Base-by-base conservation (phyloP, 768 basidiomycete genomes). In the Bullera alba region DNA sequence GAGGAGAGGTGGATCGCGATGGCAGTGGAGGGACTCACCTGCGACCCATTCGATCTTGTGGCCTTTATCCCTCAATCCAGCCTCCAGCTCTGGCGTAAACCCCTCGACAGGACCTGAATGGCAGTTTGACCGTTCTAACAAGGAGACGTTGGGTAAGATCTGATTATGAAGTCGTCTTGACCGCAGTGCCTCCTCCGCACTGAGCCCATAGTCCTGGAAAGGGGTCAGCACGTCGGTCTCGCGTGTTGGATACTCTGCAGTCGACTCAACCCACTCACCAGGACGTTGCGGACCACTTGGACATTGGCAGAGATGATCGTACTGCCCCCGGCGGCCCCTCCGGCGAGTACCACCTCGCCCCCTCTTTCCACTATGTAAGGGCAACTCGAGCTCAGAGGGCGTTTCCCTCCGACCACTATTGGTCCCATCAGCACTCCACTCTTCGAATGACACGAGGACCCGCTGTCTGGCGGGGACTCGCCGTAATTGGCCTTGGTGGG, bases 281-380 rank as follows among this genome's bases (percentile, higher is more conserved):
- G 42, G 12, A 61, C 51, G 35, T 64, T 64, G 17, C 67, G 44
- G 14, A 51, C 58, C 3, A 65, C 58, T 51, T 69, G 67, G 1
- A 56, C 46, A 38, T 69, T 69, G 1, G 52, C 48, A 2, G 61
- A 59, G 26, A 69, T 65, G 35, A 69, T 69, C 14, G 64, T 63
- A 43, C 64, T 63, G 10, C 67, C 64, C 21, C 67, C 67, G 14
- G 63, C 63, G 28, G 54, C 42, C 2, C 67, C 67, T 19, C 67
- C 67, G 14, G 61, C 53, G 3, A 59, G 29, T 2, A 65, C 43
- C 3, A 50, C 50, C 34, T 54, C n/a, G 2, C 59, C 60, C 25
- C 38, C 35, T 21, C 52, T 32, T 23, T 57, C 61, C 32, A 69
- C 51, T 37, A 69, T 69, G 50, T 65, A 69, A 2, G 67, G 67